These are phyloP conservation scores for Penicillium taxi DNA, from an alignment of 495 filamentous ascomycete species.

Conservation along the genomic window DNA sequence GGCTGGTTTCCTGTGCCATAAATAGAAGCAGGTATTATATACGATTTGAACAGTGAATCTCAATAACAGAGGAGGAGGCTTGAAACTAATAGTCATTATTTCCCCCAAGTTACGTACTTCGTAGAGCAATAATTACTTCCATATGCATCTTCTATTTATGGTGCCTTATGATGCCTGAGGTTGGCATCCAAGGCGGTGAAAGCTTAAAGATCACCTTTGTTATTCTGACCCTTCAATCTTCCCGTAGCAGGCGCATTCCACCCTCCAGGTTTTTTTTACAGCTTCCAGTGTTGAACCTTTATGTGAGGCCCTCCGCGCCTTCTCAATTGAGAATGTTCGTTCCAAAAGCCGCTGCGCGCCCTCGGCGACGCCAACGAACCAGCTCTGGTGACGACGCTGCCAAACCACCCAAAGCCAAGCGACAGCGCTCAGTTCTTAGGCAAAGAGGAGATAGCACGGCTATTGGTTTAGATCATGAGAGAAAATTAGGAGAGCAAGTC, in stretches of 20 bases:
- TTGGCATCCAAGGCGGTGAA: too few relatives aligned
- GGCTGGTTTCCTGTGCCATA: too few relatives aligned
- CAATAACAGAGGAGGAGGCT: too few relatives aligned
- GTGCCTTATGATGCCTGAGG: too few relatives aligned
- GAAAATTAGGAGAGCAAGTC: constrained; percentile 14
- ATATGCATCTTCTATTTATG: too few relatives aligned
- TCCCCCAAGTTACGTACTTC: too few relatives aligned
- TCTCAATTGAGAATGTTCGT: constrained; percentile 51
- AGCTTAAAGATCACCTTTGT: too few relatives aligned
- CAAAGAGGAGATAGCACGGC: constrained; percentile 40
- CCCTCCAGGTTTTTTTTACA: neutral
- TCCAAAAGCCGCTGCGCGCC: constrained; percentile 46
- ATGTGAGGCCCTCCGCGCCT: neutral
- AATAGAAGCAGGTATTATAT: too few relatives aligned
- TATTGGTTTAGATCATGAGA: constrained; percentile 12
- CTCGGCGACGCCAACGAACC: constrained; percentile 59
- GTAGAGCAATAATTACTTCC: too few relatives aligned
- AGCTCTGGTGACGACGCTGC: constrained; percentile 56
- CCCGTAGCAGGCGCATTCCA: neutral
- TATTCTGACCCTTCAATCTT: too few relatives aligned
- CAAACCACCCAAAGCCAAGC: constrained; percentile 61
- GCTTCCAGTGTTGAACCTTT: constrained; percentile 7
- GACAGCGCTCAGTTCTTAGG: constrained; percentile 55
- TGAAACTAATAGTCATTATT: too few relatives aligned
- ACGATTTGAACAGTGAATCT: too few relatives aligned